Evolutionary conservation across 225 moss, liverwort and hornwort genomes (phyloP).

Genomic region (Antitrichia curtipendula): DNA sequence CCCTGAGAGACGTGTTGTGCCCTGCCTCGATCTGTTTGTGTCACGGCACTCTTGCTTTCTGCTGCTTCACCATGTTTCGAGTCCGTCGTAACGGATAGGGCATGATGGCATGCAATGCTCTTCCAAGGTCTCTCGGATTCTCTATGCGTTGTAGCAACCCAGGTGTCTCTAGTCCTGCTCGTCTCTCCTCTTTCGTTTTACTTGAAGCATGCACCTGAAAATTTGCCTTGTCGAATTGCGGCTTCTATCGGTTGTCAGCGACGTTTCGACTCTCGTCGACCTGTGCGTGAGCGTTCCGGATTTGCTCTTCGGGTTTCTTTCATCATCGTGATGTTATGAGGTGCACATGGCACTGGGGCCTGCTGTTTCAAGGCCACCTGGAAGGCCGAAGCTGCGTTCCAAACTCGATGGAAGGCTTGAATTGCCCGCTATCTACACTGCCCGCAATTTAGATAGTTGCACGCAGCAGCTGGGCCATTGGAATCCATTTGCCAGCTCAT

Average conservation of each 20-base stretch:
- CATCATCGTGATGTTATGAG: neutral
- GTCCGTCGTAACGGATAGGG: neutral
- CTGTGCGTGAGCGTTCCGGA: neutral
- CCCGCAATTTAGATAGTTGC: conserved; percentile 35
- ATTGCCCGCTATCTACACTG: conserved; percentile 12
- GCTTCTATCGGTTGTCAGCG: neutral
- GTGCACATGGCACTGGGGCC: conserved; percentile 20
- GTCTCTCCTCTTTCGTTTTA: neutral
- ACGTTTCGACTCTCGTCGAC: neutral
- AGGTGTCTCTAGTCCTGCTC: neutral
- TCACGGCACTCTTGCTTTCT: neutral
- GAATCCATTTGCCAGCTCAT: conserved; percentile 36
- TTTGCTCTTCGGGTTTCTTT: neutral
- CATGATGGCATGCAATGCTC: neutral
- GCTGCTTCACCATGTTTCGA: neutral
- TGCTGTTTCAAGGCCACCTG: conserved; percentile 3
- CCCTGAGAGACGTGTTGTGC: neutral
- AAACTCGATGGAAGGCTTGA: conserved; percentile 16
- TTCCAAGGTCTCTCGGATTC: neutral
- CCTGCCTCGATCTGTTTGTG: neutral
- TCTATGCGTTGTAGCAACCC: neutral
- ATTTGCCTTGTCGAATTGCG: neutral
- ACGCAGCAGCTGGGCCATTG: conserved; percentile 44
- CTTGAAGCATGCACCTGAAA: neutral
- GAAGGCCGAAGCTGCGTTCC: conserved; percentile 19